phyloP scores from a whole-genome alignment of 2,329 filamentous ascomycete species.

The Aspergillus floridensis region DNA sequence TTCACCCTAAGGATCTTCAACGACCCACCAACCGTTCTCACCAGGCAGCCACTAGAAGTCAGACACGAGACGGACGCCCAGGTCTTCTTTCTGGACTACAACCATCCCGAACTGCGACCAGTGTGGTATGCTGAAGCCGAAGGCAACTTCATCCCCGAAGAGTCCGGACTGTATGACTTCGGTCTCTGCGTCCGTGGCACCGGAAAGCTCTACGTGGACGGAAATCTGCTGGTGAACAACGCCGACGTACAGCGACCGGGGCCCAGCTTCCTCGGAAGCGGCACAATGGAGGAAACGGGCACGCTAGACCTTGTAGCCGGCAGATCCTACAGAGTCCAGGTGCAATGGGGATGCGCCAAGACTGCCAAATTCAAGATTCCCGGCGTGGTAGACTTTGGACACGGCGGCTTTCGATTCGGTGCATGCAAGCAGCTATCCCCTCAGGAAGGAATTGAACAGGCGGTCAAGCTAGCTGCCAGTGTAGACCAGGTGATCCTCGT shows the following conservation, averaged over 20 bases:
- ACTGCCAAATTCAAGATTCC: constrained; percentile 53
- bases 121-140: constrained; percentile 28
- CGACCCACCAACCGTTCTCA: constrained; percentile 49
- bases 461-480: constrained; percentile 63
- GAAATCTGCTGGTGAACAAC: constrained; percentile 61
- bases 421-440: constrained; percentile 44
- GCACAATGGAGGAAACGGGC: constrained; percentile 61
- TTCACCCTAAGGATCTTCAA: constrained; percentile 61
- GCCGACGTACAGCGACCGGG: constrained; percentile 59
- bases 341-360: constrained; percentile 58
- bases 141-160: constrained; percentile 56
- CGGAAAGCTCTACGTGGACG: constrained; percentile 61
- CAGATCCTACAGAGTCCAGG: constrained; percentile 54
- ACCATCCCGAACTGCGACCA: constrained; percentile 50
- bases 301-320: constrained; percentile 55
- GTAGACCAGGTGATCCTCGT: constrained; percentile 74
- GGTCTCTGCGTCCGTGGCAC: constrained; percentile 61
- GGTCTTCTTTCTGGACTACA: constrained; percentile 51
- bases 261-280: constrained; percentile 61
- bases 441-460: constrained; percentile 29
- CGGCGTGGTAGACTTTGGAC: constrained; percentile 49
- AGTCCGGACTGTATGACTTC: constrained; percentile 60
- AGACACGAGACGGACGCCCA: constrained; percentile 40
- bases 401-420: constrained; percentile 60
- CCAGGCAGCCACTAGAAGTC: constrained; percentile 51